A percentile compares a stretch with the other conserved stretches of the same genome.
phyloP scores from a whole-genome alignment of 164 flowering plant species.

The Sedum album region DNA sequence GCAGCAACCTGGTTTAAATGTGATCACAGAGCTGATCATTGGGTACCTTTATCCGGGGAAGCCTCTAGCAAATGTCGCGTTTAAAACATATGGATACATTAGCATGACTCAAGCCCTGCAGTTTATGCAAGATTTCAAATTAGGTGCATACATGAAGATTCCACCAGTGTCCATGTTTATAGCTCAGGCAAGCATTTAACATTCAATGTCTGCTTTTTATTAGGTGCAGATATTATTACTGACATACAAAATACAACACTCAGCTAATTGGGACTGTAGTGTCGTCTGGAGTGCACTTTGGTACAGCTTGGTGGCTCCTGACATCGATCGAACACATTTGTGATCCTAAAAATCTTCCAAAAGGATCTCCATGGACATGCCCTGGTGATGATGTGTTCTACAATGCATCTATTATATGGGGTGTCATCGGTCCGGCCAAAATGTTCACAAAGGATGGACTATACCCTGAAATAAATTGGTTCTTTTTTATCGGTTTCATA shows the following conservation, averaged over 20 bases:
- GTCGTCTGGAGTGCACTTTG: conserved; percentile 30
- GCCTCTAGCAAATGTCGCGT: conserved; percentile 53
- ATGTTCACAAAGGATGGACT: conserved; percentile 38
- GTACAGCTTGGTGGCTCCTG: conserved; percentile 58
- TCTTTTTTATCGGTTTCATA: conserved; percentile 37
- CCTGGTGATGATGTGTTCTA: conserved; percentile 46
- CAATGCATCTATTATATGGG: conserved; percentile 63
- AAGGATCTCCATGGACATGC: conserved; percentile 65
- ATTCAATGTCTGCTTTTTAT: background rate
- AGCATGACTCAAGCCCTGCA: conserved; percentile 52
- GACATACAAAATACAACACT: background rate
- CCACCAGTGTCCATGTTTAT: conserved; percentile 56
- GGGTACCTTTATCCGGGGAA: conserved; percentile 56
- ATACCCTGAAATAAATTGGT: conserved; percentile 40
- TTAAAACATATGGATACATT: conserved; percentile 57
- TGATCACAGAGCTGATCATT: conserved; percentile 47
- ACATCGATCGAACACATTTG: conserved; percentile 35
- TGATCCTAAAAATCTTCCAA: conserved; percentile 21
- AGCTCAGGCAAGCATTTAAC: conserved; percentile 29
- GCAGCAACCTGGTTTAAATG: conserved; percentile 45
- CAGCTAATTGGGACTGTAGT: conserved; percentile 45
- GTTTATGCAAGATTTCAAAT: conserved; percentile 43
- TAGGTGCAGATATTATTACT: background rate
- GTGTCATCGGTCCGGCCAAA: conserved; percentile 43
- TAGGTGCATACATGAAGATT: conserved; percentile 64